Conservation (phyloP, 495 filamentous ascomycete species). For the Oleoguttula mirabilis region DNA sequence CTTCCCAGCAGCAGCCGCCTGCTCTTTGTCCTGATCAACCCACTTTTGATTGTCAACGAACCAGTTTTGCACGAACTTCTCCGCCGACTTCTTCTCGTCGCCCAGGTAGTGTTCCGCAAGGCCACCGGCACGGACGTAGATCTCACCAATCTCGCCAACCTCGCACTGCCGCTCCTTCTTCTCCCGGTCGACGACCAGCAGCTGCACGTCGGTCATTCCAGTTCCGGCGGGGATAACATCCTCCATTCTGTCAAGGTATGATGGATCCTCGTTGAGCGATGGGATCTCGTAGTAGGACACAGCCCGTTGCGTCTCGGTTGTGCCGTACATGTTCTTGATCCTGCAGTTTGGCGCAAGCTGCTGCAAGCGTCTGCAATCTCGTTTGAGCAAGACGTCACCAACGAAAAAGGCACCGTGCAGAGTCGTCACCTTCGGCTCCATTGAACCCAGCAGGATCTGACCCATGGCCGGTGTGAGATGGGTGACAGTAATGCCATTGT, state of each 20-base stretch:
- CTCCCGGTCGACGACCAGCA: conserved; percentile 77
- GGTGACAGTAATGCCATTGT: conserved; percentile 67
- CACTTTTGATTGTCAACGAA: conserved; percentile 68
- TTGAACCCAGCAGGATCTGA: conserved; percentile 77
- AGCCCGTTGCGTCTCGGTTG: conserved; percentile 77
- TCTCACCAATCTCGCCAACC: conserved; percentile 75
- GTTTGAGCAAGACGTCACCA: conserved; percentile 78
- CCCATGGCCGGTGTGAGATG: conserved; percentile 95
- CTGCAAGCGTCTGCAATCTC: conserved; percentile 71
- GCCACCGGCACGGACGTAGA: conserved; percentile 78
- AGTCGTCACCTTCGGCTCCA: conserved; percentile 34
- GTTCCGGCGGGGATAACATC: conserved; percentile 77
- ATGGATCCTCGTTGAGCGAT: conserved; percentile 50
- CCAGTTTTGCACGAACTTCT: conserved; percentile 84
- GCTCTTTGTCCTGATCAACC: conserved; percentile 49
- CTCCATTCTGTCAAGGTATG: conserved; percentile 56
- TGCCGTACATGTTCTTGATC: conserved; percentile 88
- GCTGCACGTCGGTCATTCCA: conserved; percentile 88
- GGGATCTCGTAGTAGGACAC: conserved; percentile 84
- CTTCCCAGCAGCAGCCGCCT: conserved; percentile 30
- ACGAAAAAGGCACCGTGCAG: conserved; percentile 86
- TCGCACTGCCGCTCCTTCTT: conserved; percentile 60
- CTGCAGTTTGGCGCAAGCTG: conserved; percentile 64
- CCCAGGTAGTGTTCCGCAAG: conserved; percentile 80
- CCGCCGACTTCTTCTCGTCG: conserved; percentile 37